Conservation (phyloP, 2,329 filamentous ascomycete genomes). For the Cordyceps javanica region DNA sequence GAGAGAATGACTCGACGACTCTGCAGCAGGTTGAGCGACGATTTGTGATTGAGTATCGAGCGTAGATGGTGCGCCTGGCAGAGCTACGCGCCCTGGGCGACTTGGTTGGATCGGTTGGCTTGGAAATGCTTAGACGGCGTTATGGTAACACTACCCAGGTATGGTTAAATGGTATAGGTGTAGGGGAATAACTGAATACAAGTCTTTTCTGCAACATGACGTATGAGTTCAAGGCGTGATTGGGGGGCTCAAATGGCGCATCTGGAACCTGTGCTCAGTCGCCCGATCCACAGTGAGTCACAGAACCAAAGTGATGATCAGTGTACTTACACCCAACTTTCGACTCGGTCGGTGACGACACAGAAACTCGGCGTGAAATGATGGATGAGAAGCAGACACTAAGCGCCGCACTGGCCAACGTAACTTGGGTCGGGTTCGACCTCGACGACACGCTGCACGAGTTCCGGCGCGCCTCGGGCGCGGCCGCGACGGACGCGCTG, state of each 20-base stretch:
- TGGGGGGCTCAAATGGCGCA: neutral
- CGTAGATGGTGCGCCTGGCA: slow-evolving; percentile 15
- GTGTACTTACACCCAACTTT: no score
- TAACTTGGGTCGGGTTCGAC: slow-evolving; percentile 40
- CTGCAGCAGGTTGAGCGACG: slow-evolving; percentile 70
- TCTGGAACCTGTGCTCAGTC: neutral
- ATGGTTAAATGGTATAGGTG: neutral
- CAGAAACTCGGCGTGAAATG: no score
- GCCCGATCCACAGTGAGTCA: no score
- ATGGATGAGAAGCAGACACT: no score
- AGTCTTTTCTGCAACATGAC: neutral
- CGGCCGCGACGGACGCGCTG: slow-evolving; percentile 29
- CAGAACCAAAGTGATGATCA: no score
- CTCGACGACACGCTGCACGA: slow-evolving; percentile 44
- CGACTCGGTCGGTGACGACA: no score
- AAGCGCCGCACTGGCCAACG: no score
- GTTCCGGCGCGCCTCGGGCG: slow-evolving; percentile 34
- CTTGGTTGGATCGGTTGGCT: neutral
- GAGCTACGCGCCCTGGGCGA: neutral
- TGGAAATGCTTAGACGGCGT: neutral
- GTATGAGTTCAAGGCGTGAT: neutral
- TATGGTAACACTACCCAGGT: neutral
- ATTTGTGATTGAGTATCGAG: slow-evolving; percentile 68
- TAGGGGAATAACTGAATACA: neutral
- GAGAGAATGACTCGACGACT: slow-evolving; percentile 67